A percentile compares a stretch with the other conserved stretches of the same genome.
phyloP scores from a whole-genome alignment of 768 basidiomycete species.

The Tricholoma hemisulphureum region DNA sequence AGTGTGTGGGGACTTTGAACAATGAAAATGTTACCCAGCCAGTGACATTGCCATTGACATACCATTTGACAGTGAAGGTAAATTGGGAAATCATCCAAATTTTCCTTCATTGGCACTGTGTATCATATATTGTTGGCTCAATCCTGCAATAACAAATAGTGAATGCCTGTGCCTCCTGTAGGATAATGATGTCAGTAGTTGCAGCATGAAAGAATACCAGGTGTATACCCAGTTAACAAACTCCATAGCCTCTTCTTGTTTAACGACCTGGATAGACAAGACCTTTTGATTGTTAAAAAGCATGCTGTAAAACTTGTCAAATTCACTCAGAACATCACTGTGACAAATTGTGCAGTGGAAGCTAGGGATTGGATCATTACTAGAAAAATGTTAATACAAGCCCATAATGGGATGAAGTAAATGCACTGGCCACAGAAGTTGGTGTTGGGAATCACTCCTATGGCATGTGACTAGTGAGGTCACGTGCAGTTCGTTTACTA shows the following conservation, averaged over 20 bases:
- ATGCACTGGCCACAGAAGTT: conserved; percentile 90
- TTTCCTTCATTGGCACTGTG: too few species aligned
- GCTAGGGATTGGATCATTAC: conserved; percentile 94
- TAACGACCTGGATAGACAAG: conserved; percentile 83
- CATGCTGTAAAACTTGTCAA: conserved; percentile 97
- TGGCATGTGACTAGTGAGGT: too few species aligned
- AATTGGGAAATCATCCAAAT: too few species aligned
- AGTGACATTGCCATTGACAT: too few species aligned
- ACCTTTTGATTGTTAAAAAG: conserved; percentile 95
- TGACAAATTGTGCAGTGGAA: conserved; percentile 90
- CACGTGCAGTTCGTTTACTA: too few species aligned
- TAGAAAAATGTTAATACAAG: conserved; percentile 24
- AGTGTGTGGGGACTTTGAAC: too few species aligned
- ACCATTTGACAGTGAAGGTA: too few species aligned
- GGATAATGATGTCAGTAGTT: not conserved
- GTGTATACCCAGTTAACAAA: conserved; percentile 82
- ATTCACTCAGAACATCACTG: conserved; percentile 93
- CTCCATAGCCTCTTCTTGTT: conserved; percentile 85
- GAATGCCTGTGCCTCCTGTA: conserved; percentile 29
- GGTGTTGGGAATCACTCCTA: too few species aligned
- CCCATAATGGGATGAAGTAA: not conserved
- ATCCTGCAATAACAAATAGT: too few species aligned
- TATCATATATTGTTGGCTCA: too few species aligned
- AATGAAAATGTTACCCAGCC: too few species aligned
- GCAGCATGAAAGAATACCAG: not conserved